Base-by-base conservation (phyloP, 2,329 filamentous ascomycete species). In the Cercospora sojina region DNA sequence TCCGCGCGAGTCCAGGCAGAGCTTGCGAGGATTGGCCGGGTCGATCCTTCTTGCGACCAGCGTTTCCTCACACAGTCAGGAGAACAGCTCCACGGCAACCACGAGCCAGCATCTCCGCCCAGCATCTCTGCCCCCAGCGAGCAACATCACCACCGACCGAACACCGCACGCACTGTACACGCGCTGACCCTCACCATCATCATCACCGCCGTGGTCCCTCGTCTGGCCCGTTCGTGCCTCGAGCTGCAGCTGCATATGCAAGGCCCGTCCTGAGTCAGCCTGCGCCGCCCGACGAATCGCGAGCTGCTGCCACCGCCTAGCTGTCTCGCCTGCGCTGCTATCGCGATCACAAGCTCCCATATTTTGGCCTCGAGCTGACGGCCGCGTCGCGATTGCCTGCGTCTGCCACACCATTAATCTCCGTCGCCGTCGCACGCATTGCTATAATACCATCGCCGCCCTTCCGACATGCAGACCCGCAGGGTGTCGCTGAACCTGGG, bases 401-500 rank as follows among this genome's bases (percentile, higher is more conserved):
- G n/a, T 18, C 29, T 57, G 53, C 38, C 47, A 41, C 49, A 43
- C 43, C 60, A 41, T 29, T 43, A 49, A 49, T 53, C 25, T 49
- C 56, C 59, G 41, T 49, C 27, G 25, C 25, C 51, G 32, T 27
- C 59, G 57, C 55, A 23, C 65, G 49, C 51, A 57, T 65, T 59
- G 41, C 55, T 57, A 57, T 41, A 59, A 25, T 32, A 47, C 41
- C 41, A 16, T 38, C 57, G 35, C 31, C 58, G 51, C 25, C 20
- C 51, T 35, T 27, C 32, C 70, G 74, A 82, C 74, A 97, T 97
- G 92, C 91, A 97, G 81, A 98, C 94, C 73, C 91, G 94, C 81
- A 90, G 93, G 80, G 98, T 98, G 84, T 97, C 93, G 77, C 84
- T 99, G 72, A 97, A 93, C 69, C 85, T 98, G 76, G 91, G 92